Base-by-base conservation (phyloP, 129 eudicot species). In the Kitagawia praeruptora region DNA sequence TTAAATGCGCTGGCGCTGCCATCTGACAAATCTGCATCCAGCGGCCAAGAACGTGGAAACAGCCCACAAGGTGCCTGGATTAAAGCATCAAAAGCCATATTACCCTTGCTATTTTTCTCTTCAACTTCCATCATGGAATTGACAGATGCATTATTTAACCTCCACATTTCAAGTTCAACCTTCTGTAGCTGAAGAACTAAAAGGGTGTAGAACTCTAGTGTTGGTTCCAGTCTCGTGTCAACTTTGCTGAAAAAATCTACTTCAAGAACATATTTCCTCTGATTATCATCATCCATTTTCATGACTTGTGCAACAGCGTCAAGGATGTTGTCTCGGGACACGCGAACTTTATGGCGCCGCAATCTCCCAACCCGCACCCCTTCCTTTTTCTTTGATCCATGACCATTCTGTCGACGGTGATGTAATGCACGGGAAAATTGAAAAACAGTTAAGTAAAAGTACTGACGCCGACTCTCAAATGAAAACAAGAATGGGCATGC, bases 281-380 rank as follows among this genome's bases (percentile, higher is more conserved):
- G 94, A 92, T 85, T 89, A n/a, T n/a, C n/a, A 95, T 41, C 8
- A 41, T 41, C 44, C 99, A 95, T 95, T 82, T 95, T 96, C 99
- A 95, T 92, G 15, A 95, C 99, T 84, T 92, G 90, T 15, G 96
- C 91, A 76, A 97, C 97, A 61, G 99, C 92, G 83, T 95, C 99
- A 44, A 95, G 80, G 56, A 92, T 95, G 27, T 95, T 85, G 78
- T 89, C 90, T 40, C 99, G 85, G 13, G 99, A 95, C 18, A 95
- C 97, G 54, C 99, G 99, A 13, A 95, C 97, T 85, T 92, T 95
- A 83, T 90, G 97, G 15, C 96, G 87, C 79, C 92, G 97, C 67
- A 95, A 80, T 61, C 99, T 85, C 45, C 99, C 96, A 12, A 95
- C 90, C 76, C 97, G 81, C n/a, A 89, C 91, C 76, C 89, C 97